Percentiles rank a stretch among this genome's conserved stretches.
Evolutionary conservation across 768 basidiomycete species (phyloP).

Genomic region (Xerocomus potaroensis): DNA sequence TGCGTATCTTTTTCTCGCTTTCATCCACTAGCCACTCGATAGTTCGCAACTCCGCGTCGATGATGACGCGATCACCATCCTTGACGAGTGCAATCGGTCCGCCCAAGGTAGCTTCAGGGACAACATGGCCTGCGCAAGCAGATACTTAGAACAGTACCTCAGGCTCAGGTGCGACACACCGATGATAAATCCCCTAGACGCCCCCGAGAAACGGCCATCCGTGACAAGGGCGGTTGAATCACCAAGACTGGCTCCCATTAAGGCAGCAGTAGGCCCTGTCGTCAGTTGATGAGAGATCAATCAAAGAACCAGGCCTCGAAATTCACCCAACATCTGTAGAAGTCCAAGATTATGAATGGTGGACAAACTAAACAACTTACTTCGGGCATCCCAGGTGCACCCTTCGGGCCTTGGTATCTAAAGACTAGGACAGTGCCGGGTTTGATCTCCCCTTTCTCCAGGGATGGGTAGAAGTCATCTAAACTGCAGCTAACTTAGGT

Average conservation of each 20-base stretch:
- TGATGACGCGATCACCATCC: constrained; percentile 76
- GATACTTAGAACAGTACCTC: constrained; percentile 31
- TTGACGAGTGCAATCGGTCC: constrained; percentile 85
- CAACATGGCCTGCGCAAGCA: constrained; percentile 50
- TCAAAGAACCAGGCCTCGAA: not conserved
- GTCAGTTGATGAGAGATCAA: constrained; percentile 8
- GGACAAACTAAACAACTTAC: constrained; percentile 26
- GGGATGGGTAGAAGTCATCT: constrained; percentile 67
- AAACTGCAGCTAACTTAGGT: constrained; percentile 37
- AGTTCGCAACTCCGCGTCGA: constrained; percentile 60
- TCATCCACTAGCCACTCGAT: constrained; percentile 75
- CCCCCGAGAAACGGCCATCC: constrained; percentile 87
- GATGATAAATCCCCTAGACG: constrained; percentile 63
- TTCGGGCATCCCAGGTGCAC: constrained; percentile 92
- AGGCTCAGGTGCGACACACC: constrained; percentile 28
- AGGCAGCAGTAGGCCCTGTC: constrained; percentile 71
- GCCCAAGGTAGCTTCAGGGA: constrained; percentile 67
- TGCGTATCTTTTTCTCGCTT: constrained; percentile 57
- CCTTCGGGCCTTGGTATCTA: constrained; percentile 87
- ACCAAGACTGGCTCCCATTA: constrained; percentile 81
- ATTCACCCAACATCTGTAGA: constrained; percentile 43
- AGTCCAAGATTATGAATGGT: constrained; percentile 1
- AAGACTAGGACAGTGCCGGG: constrained; percentile 75
- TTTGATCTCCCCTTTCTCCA: constrained; percentile 71
- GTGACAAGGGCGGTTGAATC: constrained; percentile 79